Conservation (phyloP, 1,284 basidiomycete species). For the Singerocomus inundabilis region DNA sequence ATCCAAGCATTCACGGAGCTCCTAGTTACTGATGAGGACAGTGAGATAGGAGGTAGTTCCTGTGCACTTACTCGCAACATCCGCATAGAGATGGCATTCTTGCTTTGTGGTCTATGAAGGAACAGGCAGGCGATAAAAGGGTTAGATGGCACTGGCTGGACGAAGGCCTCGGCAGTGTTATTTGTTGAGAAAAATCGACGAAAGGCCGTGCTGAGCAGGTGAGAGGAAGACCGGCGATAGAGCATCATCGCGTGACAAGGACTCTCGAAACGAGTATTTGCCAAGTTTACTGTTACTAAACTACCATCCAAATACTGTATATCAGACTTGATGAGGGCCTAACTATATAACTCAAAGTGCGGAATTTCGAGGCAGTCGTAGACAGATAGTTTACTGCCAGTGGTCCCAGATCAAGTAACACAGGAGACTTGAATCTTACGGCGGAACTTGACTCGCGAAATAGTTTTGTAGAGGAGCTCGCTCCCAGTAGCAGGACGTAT, state of each 20-base stretch:
- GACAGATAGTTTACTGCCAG: too few species aligned
- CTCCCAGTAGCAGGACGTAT: too few species aligned
- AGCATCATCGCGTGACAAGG: constrained; percentile 12
- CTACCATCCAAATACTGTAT: too few species aligned
- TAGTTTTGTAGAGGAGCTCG: too few species aligned
- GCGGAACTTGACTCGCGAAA: too few species aligned
- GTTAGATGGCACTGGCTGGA: constrained; percentile 45
- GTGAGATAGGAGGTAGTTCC: not conserved
- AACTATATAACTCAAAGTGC: too few species aligned
- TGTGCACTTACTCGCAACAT: constrained; percentile 59
- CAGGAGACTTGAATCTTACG: too few species aligned
- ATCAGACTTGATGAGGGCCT: too few species aligned
- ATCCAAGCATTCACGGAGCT: constrained; percentile 70
- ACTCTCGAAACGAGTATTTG: too few species aligned
- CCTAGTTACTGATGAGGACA: constrained; percentile 42
- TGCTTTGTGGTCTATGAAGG: constrained; percentile 80
- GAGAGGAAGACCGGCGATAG: not conserved
- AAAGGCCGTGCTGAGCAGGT: not conserved
- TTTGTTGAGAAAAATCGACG: constrained; percentile 24
- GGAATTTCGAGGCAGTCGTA: too few species aligned
- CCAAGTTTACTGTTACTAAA: too few species aligned
- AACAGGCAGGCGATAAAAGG: constrained; percentile 64
- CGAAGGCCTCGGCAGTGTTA: constrained; percentile 48
- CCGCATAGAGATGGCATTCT: constrained; percentile 84
- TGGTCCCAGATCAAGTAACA: too few species aligned